Base-by-base conservation (phyloP, 805 yeast species). In the Phaffomyces opuntiae region DNA sequence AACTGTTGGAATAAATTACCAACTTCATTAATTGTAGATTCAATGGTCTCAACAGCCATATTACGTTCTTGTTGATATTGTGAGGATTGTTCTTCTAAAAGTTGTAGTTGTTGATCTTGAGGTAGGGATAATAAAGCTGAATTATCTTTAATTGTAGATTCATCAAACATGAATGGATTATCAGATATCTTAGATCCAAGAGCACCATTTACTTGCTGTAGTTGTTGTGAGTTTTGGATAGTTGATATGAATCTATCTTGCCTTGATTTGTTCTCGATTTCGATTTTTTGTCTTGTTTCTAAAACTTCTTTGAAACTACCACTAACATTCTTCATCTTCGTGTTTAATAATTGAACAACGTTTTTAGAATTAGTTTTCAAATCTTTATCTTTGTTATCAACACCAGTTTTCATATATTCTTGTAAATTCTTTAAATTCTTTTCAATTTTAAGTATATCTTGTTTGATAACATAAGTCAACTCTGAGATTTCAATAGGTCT, bases 1-100 rank as follows among this genome's bases (percentile, higher is more conserved):
- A 93, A 73, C 65, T 93, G 99, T 57, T 87, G 91, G 68, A 93
- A 93, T 49, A 93, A 73, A 42, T 86, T 84, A 38, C 99, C 99
- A 41, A 93, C 96, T 64, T 93, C 98, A 59, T 91, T 91, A 50
- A 93, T 93, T 0, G 99, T 93, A n/a, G 88, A 77, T 62, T 93
- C 99, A 42, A 93, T 93, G 0, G 97, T 87, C 61, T 91, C 98
- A 43, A 93, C 96, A 0, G 99, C 99, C 39, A 81, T 64, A 56
- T 81, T 83, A 57, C 99, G 75, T 54, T 85, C 93, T 57, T 82
- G 91, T 46, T 90, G 68, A 60, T 93, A 93, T 45, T 73, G 73
- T 36, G 70, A 68, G 52, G 79, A 80, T 55, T 88, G 95, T 63
- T 90, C 96, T 57, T 91, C 97, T 57, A 89, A 72, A 63, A 90